These are phyloP conservation scores for Phytophthora meadii DNA, from an alignment of 352 stramenopile genomes.

Conservation along the genomic window DNA sequence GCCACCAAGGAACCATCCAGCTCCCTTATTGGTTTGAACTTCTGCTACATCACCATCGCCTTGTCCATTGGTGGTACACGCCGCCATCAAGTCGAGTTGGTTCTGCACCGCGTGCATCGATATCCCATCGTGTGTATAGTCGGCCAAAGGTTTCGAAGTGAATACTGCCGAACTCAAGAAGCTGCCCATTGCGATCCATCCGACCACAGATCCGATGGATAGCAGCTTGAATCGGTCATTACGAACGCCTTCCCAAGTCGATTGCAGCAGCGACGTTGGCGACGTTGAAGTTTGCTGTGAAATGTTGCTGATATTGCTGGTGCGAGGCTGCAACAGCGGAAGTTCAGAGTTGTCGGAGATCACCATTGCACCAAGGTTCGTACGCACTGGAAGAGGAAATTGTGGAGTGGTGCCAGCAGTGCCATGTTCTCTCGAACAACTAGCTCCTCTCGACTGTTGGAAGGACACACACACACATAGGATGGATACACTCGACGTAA, in stretches of 20 bases:
- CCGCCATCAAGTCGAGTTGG: conserved; percentile 61
- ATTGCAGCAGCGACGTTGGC: conserved; percentile 15
- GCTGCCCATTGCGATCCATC: conserved; percentile 60
- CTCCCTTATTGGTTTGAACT: conserved; percentile 42
- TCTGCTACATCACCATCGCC: conserved; percentile 25
- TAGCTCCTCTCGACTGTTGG: conserved; percentile 26
- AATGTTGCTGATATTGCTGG: conserved; percentile 13
- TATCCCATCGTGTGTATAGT: conserved; percentile 51
- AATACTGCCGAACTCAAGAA: conserved; percentile 48
- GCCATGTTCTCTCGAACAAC: conserved; percentile 18
- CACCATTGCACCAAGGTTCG: conserved; percentile 15
- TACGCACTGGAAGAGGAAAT: conserved; percentile 18
- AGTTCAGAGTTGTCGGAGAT: conserved; percentile 42
- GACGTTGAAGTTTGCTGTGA: conserved; percentile 23
- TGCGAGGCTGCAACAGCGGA: conserved; percentile 44
- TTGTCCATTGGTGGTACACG: conserved; percentile 35
- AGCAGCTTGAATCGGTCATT: conserved; percentile 46
- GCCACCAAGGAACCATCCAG: conserved; percentile 69
- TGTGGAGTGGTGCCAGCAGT: conserved; percentile 10
- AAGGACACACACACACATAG: conserved; percentile 20
- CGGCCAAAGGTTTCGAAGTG: conserved; percentile 26
- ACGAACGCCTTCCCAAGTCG: conserved; percentile 27
- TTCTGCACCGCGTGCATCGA: conserved; percentile 58
- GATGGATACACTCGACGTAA: conserved; percentile 22
- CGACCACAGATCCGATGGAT: conserved; percentile 52